Evolutionary conservation across 371 early-diverging fungal species (phyloP), one percentile per base, ranked within the genome.

Genomic region (Apophysomyces sp.): DNA sequence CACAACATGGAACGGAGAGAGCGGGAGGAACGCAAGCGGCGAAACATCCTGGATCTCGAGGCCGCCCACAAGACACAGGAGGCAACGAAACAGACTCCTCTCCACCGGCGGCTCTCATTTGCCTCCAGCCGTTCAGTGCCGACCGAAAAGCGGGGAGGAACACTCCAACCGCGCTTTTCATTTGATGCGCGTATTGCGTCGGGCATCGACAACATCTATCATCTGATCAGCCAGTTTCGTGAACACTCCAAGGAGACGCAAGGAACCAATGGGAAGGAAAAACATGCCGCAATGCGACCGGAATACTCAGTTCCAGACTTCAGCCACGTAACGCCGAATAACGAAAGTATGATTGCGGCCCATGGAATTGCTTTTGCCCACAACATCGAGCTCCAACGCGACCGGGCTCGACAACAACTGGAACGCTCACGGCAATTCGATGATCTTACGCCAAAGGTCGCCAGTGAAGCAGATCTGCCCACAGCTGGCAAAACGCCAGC

Each of bases 351-450:
- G 1, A 41, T 28, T 7, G 24, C 41, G 11, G 56, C 29, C 54
- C 49, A 63, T 21, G 76, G 70, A n/a, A 80, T 80, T 60, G 71
- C 71, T 13, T 81, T 81, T 65, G 76, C 81, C 24, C 69, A 72
- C 18, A 66, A 78, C 60, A 68, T 81, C 32, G 74, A 68, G 28
- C 60, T 55, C 9, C 81, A 81, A 55, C 56, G 81, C 31, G 71
- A 76, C 29, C 41, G 68, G 12, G 81, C 81, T 1, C 68, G 81
- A 39, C 58, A 58, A 37, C 60, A 72, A 27, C 53, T 80, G 1
- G 76, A 72, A 30, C 62, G 70, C 52, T 68, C 69, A 7, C 66
- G 77, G 52, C 68, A 62, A 3, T 69, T 72, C 24, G 74, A 74
- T 2, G 76, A 79, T 27, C 31, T 67, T 2, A 36, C 68, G 49